Evolutionary conservation across 768 basidiomycete species (phyloP).

Genomic region (Trichaptum fuscoviolaceum): DNA sequence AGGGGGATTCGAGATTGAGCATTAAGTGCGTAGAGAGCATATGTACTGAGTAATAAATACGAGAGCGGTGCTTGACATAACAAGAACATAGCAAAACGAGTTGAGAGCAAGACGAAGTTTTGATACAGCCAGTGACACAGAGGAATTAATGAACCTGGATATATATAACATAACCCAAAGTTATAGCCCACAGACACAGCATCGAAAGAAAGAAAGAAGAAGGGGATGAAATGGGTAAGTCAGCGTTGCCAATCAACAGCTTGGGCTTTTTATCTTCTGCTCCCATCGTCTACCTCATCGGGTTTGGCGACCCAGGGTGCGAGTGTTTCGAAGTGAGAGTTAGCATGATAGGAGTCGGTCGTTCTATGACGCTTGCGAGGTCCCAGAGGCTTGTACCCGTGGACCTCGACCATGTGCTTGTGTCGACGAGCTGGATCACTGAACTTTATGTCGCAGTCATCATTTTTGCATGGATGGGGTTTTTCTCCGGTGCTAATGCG

Average conservation of each 20-base stretch:
- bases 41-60: neutral
- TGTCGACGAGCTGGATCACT: slow-evolving; percentile 63
- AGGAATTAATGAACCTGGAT: neutral
- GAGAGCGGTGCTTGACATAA: neutral
- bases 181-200: neutral
- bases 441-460: slow-evolving; percentile 45
- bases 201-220: neutral
- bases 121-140: neutral
- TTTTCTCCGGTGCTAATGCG: slow-evolving; percentile 46
- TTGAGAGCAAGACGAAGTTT: neutral
- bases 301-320: slow-evolving; percentile 12
- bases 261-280: neutral
- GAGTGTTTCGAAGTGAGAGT: slow-evolving; percentile 20
- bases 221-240: neutral
- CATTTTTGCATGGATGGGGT: slow-evolving; percentile 48
- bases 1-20: neutral
- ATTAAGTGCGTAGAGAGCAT: neutral
- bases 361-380: slow-evolving; percentile 16
- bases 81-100: neutral
- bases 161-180: neutral
- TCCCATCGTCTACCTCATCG: neutral
- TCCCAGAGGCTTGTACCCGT: slow-evolving; percentile 43
- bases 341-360: slow-evolving; percentile 14
- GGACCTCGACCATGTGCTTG: slow-evolving; percentile 49
- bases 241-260: too few relatives aligned